Conservation (phyloP, 441 rosid genomes). For the Pelargonium australe region DNA sequence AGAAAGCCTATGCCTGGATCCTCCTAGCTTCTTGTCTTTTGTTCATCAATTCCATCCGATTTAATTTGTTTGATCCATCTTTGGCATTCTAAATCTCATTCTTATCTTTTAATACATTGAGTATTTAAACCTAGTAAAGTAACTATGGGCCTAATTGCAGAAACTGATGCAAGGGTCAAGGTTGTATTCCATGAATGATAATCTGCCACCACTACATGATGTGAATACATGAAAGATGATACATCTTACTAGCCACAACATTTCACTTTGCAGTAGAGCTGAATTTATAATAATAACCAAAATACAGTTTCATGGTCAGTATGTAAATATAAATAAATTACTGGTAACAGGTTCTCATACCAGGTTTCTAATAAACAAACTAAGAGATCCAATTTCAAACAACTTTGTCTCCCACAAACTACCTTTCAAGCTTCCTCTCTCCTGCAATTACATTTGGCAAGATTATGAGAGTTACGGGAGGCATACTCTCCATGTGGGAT, state of each 20-base stretch:
- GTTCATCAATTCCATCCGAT: background rate
- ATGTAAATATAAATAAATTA: background rate
- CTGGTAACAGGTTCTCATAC: background rate
- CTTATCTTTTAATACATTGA: background rate
- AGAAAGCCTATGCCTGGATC: background rate
- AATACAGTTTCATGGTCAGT: background rate
- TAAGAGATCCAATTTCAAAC: background rate
- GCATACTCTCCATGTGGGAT: too few species aligned
- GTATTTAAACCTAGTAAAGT: constrained; percentile 1
- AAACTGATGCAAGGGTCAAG: background rate
- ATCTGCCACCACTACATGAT: background rate
- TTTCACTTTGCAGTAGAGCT: constrained; percentile 6
- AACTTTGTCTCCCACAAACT: background rate
- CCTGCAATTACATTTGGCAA: background rate
- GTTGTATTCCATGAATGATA: background rate
- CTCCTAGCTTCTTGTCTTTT: background rate
- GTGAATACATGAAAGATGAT: background rate
- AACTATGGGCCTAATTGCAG: background rate
- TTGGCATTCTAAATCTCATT: background rate
- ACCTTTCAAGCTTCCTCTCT: constrained; percentile 1
- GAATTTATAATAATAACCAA: background rate
- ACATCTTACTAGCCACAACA: background rate
- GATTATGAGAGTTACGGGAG: too few species aligned
- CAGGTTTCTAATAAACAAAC: constrained; percentile 1
- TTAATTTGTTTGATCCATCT: background rate